Percentiles rank a stretch among this genome's conserved stretches.
phyloP scores from a whole-genome alignment of 2,329 filamentous ascomycete species.

The Neonectria faginata region DNA sequence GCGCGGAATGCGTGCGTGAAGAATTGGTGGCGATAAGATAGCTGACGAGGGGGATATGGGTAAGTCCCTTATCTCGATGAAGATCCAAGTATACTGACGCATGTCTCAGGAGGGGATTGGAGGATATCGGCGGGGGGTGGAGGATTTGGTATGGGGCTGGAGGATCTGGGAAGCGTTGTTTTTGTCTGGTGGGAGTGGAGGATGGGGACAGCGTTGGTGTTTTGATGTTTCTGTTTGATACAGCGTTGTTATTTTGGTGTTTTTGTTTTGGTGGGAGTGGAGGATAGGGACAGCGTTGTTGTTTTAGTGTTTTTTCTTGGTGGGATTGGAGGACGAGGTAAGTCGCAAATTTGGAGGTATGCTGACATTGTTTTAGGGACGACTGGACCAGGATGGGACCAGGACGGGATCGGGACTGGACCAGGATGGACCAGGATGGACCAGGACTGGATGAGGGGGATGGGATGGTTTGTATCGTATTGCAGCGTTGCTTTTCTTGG shows the following conservation, averaged over 20 bases:
- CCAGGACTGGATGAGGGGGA: background rate
- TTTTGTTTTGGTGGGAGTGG: background rate
- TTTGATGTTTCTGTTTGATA: background rate
- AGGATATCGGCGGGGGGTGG: conserved; percentile 1
- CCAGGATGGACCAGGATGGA: too few relatives aligned
- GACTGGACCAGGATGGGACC: too few relatives aligned
- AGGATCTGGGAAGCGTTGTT: conserved; percentile 4
- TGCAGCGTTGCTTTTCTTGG: background rate
- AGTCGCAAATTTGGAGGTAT: background rate
- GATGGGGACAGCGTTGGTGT: background rate
- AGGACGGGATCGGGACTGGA: background rate
- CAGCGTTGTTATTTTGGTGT: background rate
- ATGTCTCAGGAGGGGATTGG: background rate
- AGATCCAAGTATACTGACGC: background rate
- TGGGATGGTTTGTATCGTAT: background rate
- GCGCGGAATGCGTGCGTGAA: background rate
- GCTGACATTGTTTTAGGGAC: background rate
- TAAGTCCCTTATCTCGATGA: background rate
- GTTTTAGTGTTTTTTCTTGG: background rate
- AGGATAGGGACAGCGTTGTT: background rate
- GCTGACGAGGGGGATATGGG: background rate
- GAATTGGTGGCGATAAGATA: background rate
- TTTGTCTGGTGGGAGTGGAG: background rate
- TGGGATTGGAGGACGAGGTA: background rate
- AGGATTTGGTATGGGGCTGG: conserved; percentile 3